Percentiles rank a stretch among this genome's conserved stretches.
These are phyloP conservation scores for Vigna trinervia DNA, from an alignment of 306 rosid species.

Conservation along the genomic window DNA sequence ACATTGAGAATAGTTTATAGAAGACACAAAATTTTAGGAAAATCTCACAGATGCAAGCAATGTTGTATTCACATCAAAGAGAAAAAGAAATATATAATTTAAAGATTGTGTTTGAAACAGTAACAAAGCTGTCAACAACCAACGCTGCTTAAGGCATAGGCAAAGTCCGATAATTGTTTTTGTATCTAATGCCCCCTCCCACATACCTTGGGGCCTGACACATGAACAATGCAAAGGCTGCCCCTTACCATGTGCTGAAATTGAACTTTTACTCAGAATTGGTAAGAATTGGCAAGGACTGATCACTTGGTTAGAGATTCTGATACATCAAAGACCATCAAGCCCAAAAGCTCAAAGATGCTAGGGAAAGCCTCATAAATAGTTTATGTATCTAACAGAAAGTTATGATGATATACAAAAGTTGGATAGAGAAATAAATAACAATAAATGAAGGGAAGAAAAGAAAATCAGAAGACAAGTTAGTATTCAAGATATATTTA, in stretches of 20 bases:
- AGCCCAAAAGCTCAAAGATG: neutral
- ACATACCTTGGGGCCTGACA: neutral
- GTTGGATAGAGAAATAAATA: neutral
- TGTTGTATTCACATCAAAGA: neutral
- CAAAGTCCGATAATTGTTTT: neutral
- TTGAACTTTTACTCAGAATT: neutral
- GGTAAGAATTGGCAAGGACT: neutral
- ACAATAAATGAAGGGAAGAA: neutral
- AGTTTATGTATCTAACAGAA: neutral
- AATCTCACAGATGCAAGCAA: neutral
- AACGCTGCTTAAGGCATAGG: neutral
- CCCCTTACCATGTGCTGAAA: conserved; percentile 2
- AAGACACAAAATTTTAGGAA: neutral
- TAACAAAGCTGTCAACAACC: neutral
- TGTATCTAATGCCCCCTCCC: neutral
- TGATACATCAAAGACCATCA: neutral
- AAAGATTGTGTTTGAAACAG: neutral
- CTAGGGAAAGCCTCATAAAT: neutral
- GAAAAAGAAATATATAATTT: neutral
- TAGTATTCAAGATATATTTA: neutral
- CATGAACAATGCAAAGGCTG: neutral
- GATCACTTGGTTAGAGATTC: neutral
- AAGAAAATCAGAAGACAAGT: neutral
- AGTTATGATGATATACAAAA: neutral
- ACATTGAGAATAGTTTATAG: neutral